These are phyloP conservation scores for Hemisphaericaspora xylofermentans DNA, from an alignment of 1,139 yeast genomes.

Conservation along the genomic window DNA sequence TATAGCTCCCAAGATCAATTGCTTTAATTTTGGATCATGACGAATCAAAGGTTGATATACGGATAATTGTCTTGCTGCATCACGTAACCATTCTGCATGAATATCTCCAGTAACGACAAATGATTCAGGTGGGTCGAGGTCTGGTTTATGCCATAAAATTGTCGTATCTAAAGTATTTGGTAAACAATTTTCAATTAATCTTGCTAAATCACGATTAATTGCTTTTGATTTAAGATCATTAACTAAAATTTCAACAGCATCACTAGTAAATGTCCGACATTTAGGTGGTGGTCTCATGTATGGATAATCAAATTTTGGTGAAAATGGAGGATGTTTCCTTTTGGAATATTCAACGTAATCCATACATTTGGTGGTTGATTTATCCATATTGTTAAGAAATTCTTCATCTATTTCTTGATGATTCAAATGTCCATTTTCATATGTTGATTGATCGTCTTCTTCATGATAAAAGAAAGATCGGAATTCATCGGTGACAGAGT, in stretches of 20 bases:
- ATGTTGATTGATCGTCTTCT: neutral
- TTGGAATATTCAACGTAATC: slow-evolving; percentile 44
- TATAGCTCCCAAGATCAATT: slow-evolving; percentile 73
- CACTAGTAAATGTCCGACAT: slow-evolving; percentile 73
- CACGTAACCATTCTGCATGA: slow-evolving; percentile 89
- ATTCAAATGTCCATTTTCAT: neutral
- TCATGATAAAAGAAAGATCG: neutral
- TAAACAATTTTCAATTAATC: slow-evolving; percentile 76
- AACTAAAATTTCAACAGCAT: slow-evolving; percentile 63
- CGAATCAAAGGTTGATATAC: slow-evolving; percentile 66
- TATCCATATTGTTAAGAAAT: slow-evolving; percentile 18
- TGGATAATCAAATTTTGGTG: slow-evolving; percentile 56
- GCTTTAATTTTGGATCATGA: slow-evolving; percentile 49
- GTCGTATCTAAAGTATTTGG: slow-evolving; percentile 92
- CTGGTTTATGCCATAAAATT: slow-evolving; percentile 61
- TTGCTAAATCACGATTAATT: slow-evolving; percentile 62
- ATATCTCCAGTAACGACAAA: slow-evolving; percentile 89
- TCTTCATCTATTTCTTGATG: slow-evolving; percentile 2
- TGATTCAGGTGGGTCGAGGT: slow-evolving; percentile 23
- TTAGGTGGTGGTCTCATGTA: slow-evolving; percentile 70
- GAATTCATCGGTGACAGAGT: neutral
- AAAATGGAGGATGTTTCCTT: slow-evolving; percentile 47
- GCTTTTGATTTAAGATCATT: slow-evolving; percentile 50
- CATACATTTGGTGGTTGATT: slow-evolving; percentile 30
- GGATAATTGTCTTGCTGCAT: slow-evolving; percentile 79